Percentiles rank a stretch among this genome's conserved stretches.
Evolutionary conservation across 495 filamentous ascomycete species (phyloP).

Genomic region (Sphaerosporella brunnea): DNA sequence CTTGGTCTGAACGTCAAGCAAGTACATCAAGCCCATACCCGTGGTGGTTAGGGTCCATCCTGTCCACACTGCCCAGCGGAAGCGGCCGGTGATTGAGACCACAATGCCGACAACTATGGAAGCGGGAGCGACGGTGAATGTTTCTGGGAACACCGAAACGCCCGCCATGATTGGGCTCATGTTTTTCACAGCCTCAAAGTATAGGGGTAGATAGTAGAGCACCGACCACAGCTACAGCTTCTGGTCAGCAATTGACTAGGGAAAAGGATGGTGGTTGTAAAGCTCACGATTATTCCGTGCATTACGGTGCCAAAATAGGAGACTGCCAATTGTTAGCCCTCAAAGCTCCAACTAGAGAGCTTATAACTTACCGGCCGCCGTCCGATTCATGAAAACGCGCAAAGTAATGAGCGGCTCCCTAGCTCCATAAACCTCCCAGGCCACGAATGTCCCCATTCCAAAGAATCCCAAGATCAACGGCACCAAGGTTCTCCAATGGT

Average conservation of each 20-base stretch:
- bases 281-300: slow-evolving; percentile 32
- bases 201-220: slow-evolving; percentile 51
- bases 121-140: slow-evolving; percentile 34
- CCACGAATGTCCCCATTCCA: slow-evolving; percentile 30
- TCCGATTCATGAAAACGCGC: slow-evolving; percentile 31
- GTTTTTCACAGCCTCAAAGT: slow-evolving; percentile 46
- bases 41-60: slow-evolving; percentile 38
- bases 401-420: slow-evolving; percentile 32
- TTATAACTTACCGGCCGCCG: slow-evolving; percentile 17
- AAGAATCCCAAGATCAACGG: slow-evolving; percentile 37
- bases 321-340: slow-evolving; percentile 1
- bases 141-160: slow-evolving; percentile 42
- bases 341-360: not conserved
- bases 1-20: slow-evolving; percentile 33
- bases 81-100: slow-evolving; percentile 31
- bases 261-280: not conserved
- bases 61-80: slow-evolving; percentile 37
- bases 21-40: slow-evolving; percentile 34
- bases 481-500: slow-evolving; percentile 35
- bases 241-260: not conserved
- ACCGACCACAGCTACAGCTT: slow-evolving; percentile 29
- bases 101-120: slow-evolving; percentile 35
- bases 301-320: slow-evolving; percentile 31
- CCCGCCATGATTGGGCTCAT: slow-evolving; percentile 41
- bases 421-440: slow-evolving; percentile 35